A percentile compares a stretch with the other conserved stretches of the same genome.
phyloP scores from a whole-genome alignment of 352 stramenopile genomes.

The Aphanomyces cochlioides region DNA sequence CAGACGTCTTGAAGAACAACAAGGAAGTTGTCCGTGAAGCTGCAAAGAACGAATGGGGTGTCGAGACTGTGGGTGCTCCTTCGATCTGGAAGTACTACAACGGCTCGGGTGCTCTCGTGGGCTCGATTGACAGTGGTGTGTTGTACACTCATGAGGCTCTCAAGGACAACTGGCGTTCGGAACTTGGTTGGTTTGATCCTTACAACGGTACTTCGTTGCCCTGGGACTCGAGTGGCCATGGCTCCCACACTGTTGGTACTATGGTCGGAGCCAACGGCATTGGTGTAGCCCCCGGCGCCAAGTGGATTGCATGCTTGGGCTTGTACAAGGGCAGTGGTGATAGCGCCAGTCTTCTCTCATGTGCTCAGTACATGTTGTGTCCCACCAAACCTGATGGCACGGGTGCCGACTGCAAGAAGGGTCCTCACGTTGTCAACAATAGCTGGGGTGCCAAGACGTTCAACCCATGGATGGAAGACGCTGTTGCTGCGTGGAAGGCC shows the following conservation, averaged over 20 bases:
- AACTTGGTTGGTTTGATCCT: constrained; percentile 51
- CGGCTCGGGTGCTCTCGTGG: constrained; percentile 45
- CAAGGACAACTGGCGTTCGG: constrained; percentile 35
- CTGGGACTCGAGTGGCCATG: constrained; percentile 46
- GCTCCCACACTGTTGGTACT: constrained; percentile 50
- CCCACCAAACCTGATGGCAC: constrained; percentile 50
- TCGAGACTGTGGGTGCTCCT: constrained; percentile 43
- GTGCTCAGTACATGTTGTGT: constrained; percentile 56
- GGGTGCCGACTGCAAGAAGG: constrained; percentile 43
- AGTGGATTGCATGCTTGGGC: constrained; percentile 53
- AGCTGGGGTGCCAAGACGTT: constrained; percentile 36
- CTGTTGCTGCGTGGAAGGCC: constrained; percentile 36
- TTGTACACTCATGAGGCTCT: constrained; percentile 40
- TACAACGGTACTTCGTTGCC: constrained; percentile 30
- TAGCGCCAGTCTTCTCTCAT: constrained; percentile 36
- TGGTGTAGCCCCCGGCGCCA: constrained; percentile 44
- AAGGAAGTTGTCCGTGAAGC: neutral
- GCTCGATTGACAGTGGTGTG: constrained; percentile 47
- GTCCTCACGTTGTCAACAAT: constrained; percentile 43
- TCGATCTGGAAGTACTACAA: constrained; percentile 41
- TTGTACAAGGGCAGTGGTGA: constrained; percentile 31
- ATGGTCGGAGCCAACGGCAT: constrained; percentile 42
- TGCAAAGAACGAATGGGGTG: constrained; percentile 38
- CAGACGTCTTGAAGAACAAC: constrained; percentile 3
- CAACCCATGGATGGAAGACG: constrained; percentile 31